phyloP scores from a whole-genome alignment of 305 asterid species.

The Solanum hybrid region DNA sequence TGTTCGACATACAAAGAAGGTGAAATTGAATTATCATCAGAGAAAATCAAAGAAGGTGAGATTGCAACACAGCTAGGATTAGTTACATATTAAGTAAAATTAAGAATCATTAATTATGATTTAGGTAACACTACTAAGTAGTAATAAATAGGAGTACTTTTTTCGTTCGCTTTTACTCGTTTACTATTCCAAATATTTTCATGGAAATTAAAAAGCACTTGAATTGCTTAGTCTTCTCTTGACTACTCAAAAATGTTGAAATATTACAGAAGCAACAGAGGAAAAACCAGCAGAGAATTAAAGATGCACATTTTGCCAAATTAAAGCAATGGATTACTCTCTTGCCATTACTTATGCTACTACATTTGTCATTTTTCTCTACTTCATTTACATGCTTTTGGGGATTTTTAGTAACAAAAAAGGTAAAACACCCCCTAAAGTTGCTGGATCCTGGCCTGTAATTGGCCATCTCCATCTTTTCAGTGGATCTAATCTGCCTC shows the following conservation, averaged over 20 bases:
- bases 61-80: not conserved
- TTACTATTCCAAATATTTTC: not conserved
- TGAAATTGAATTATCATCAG: not conserved
- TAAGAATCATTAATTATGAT: not conserved
- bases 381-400: not conserved
- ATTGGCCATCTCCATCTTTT: conserved; percentile 29
- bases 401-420: not conserved
- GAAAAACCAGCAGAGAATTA: not conserved
- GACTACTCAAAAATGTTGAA: not conserved
- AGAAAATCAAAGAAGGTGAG: not conserved
- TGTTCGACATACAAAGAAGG: not conserved
- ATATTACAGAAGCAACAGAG: not conserved
- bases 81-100: not conserved
- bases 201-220: not conserved
- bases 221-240: not conserved
- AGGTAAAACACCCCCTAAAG: conserved; percentile 15
- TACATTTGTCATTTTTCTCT: not conserved
- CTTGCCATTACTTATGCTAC: not conserved
- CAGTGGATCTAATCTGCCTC: conserved; percentile 21
- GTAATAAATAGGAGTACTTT: too few species aligned
- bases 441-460: conserved; percentile 31
- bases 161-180: not conserved
- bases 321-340: not conserved
- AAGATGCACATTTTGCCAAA: too few species aligned
- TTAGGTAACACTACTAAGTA: not conserved